Percentiles rank a stretch among this genome's conserved stretches.
Conservation (phyloP, 768 basidiomycete genomes). For the Symmetrospora coprosmae region DNA sequence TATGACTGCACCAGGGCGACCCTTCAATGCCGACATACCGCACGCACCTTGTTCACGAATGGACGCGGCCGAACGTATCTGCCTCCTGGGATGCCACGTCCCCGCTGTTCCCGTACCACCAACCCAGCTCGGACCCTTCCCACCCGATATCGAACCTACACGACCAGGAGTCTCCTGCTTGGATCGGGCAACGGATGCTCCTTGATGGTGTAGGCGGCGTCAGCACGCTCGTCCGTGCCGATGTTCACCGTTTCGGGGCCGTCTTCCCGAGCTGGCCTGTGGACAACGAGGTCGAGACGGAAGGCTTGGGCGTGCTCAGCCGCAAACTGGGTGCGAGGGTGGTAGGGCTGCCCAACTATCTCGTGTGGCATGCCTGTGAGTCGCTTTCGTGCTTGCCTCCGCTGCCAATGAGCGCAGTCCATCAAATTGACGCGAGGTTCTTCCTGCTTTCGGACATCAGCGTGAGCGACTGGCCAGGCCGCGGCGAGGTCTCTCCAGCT, state of each 20-base stretch:
- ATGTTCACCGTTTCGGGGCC: slow-evolving; percentile 15
- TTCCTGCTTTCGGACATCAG: too few relatives aligned
- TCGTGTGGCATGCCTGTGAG: neutral
- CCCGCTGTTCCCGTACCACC: neutral
- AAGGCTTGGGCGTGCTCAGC: slow-evolving; percentile 27
- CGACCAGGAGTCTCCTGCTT: slow-evolving; percentile 1
- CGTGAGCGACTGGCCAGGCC: too few relatives aligned
- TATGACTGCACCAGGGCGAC: slow-evolving; percentile 17
- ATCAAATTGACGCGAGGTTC: too few relatives aligned
- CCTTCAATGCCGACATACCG: slow-evolving; percentile 21
- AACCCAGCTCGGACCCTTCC: neutral
- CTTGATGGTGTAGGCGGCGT: slow-evolving; percentile 22
- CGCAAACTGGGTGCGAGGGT: slow-evolving; percentile 19
- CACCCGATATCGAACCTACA: neutral
- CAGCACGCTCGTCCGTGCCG: slow-evolving; percentile 17
- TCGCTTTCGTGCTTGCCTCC: too few relatives aligned
- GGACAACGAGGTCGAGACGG: slow-evolving; percentile 19
- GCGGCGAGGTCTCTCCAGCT: too few relatives aligned
- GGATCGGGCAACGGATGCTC: slow-evolving; percentile 2
- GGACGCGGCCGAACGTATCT: neutral
- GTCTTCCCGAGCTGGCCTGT: slow-evolving; percentile 21
- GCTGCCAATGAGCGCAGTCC: too few relatives aligned
- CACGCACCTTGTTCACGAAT: slow-evolving; percentile 23
- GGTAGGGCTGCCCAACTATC: slow-evolving; percentile 20
- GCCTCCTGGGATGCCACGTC: neutral